A percentile compares a stretch with the other conserved stretches of the same genome.
Evolutionary conservation across 805 yeast genomes (phyloP).

Genomic region (Saturnispora gosingensis): DNA sequence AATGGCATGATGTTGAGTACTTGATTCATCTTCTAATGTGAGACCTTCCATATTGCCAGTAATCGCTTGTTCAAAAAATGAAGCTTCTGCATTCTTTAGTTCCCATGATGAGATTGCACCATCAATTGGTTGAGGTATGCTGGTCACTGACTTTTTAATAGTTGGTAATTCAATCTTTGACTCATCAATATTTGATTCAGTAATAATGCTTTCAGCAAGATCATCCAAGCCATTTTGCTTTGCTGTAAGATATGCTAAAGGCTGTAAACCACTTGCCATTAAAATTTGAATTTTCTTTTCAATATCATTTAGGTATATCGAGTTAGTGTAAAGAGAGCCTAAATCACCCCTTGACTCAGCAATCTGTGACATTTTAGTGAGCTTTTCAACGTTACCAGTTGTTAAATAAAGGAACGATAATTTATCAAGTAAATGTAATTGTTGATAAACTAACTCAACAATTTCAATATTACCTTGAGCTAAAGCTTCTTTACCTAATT

Average conservation of each 20-base stretch:
- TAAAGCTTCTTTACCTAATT: slow-evolving; percentile 76
- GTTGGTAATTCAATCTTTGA: slow-evolving; percentile 42
- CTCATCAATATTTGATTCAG: slow-evolving; percentile 56
- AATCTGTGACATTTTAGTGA: slow-evolving; percentile 78
- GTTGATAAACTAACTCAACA: slow-evolving; percentile 84
- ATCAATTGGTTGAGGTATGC: slow-evolving; percentile 40
- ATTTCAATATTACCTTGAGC: slow-evolving; percentile 80
- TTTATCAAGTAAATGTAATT: slow-evolving; percentile 77
- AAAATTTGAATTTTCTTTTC: slow-evolving; percentile 68
- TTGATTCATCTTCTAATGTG: slow-evolving; percentile 26
- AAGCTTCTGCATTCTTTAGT: slow-evolving; percentile 55
- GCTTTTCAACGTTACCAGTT: slow-evolving; percentile 70
- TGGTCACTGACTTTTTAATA: slow-evolving; percentile 29
- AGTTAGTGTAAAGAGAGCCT: slow-evolving; percentile 72
- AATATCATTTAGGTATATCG: slow-evolving; percentile 65
- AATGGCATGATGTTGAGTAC: slow-evolving; percentile 16
- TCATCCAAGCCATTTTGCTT: slow-evolving; percentile 74
- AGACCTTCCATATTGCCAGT: slow-evolving; percentile 67
- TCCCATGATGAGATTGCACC: slow-evolving; percentile 65
- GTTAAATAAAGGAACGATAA: slow-evolving; percentile 79
- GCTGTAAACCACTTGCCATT: slow-evolving; percentile 68
- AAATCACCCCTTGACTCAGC: slow-evolving; percentile 82
- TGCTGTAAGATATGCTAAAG: slow-evolving; percentile 91
- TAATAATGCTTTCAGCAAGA: slow-evolving; percentile 62
- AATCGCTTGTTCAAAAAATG: slow-evolving; percentile 80